Evolutionary conservation across 257 asterid species (phyloP), one percentile per base, ranked within the genome.

Genomic region (Solanum ahanhuiri): DNA sequence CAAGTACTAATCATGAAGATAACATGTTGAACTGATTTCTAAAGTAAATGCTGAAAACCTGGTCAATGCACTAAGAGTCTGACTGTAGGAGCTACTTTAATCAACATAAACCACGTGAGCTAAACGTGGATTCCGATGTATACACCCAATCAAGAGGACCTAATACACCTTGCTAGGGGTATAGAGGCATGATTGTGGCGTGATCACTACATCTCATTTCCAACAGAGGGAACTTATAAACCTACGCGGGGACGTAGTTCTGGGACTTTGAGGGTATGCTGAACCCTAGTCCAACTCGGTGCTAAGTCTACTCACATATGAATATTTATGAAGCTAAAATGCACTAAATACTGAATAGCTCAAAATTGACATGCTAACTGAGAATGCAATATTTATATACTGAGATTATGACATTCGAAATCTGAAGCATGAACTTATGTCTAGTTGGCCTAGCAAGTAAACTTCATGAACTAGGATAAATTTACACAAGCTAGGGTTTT

Each of bases 161-260:
- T 0, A 51, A 2, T 17, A 51, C 1, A 51, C 22, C 9, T 51
- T 51, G n/a, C 3, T 1, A 15, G 60, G n/a, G 60, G 60, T 51
- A 51, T 51, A 51, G 0, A 51, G n/a, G 3, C 9, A 51, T 2
- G n/a, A 5, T 0, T 15, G 1, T 15, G 9, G 60, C 9, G 0
- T 51, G 60, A 51, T 51, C 9, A 51, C 60, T 51, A 51, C 0
- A 51, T 15, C 3, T 5, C 0, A 51, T 15, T 15, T 17, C 60
- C 9, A 51, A 5, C 0, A 15, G 3, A 51, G n/a, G 60, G n/a
- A 1, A 51, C 7, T 5, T 15, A 2, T 17, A 15, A 51, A 51
- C 60, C 9, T 51, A 51, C 3, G 1, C 0, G 0, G 22, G 9
- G 3, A 51, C 3, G n/a, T 51, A 51, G n/a, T 51, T 51, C 1